These are phyloP conservation scores for Caryocar brasiliense DNA, from an alignment of 441 rosid genomes.

Conservation along the genomic window DNA sequence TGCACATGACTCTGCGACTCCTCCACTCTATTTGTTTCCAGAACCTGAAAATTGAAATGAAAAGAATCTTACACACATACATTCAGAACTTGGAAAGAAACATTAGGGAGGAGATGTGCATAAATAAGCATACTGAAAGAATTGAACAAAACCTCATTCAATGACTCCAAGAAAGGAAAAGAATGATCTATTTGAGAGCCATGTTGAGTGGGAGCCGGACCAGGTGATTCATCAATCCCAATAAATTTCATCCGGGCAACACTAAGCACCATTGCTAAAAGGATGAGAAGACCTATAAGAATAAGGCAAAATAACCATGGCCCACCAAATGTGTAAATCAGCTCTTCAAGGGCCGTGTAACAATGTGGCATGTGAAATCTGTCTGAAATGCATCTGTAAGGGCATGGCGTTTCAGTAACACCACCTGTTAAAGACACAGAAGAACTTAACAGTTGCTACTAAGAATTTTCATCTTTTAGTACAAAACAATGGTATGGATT, in stretches of 20 bases:
- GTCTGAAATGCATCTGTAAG: slow-evolving; percentile 78
- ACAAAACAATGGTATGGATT: no score
- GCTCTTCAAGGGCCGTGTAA: slow-evolving; percentile 95
- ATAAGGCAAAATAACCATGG: slow-evolving; percentile 95
- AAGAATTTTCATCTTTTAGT: no score
- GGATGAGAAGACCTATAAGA: slow-evolving; percentile 79
- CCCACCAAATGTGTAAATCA: slow-evolving; percentile 97
- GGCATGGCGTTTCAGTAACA: slow-evolving; percentile 84
- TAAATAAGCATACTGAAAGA: slow-evolving; percentile 4
- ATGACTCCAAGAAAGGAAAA: slow-evolving; percentile 93
- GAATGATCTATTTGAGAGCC: slow-evolving; percentile 94
- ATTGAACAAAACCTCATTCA: slow-evolving; percentile 70
- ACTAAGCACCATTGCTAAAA: slow-evolving; percentile 91
- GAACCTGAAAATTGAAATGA: slow-evolving; percentile 42
- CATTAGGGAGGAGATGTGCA: no score
- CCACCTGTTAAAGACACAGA: slow-evolving; percentile 66
- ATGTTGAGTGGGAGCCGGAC: slow-evolving; percentile 89
- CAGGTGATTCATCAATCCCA: slow-evolving; percentile 90
- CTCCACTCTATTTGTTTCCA: slow-evolving; percentile 98
- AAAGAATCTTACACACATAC: no score
- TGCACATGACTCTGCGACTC: slow-evolving; percentile 94
- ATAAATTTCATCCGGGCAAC: slow-evolving; percentile 97
- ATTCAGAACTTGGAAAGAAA: no score
- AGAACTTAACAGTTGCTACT: no score
- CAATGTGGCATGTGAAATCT: slow-evolving; percentile 97